Base-by-base conservation (phyloP, 495 filamentous ascomycete genomes). In the Trichoderma orchidacearum region DNA sequence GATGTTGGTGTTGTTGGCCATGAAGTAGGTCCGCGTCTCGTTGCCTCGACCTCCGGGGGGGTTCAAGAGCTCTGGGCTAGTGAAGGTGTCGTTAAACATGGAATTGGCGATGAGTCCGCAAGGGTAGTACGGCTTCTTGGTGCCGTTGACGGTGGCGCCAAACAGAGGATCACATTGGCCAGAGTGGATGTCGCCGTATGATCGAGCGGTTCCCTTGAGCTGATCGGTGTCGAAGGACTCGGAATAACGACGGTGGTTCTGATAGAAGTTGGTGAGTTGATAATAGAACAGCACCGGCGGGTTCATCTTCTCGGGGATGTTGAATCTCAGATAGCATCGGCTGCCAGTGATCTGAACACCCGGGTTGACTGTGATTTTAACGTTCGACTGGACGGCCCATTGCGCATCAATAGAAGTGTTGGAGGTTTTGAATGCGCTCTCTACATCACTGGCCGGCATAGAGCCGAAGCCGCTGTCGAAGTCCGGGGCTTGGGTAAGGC, bases 61-160 rank as follows among this genome's bases (percentile, higher is more conserved):
- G 57, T 80, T 80, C 51, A 86, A 59, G 3, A 79, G 68, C 7
- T 80, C 54, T 0, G 87, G 87, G 23, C 63, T 77, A 5, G 62
- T 66, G 62, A 95, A 93, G n/a, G 85, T 87, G 67, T 99, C 93
- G 67, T 99, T 99, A 76, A 99, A 99, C 34, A 89, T 66, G 6
- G 93, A 97, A 66, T 99, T 99, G 29, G 93, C 93, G 58, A 97
- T 94, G 56, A 97, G 73, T 21, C 93, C 93, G 66, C 93, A 99
- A 6, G 93, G 93, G 68, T 96, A 99, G 66, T 91, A 90, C 5
- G 90, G 79, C 66, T 83, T 87, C 21, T 75, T 69, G 21, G 27
- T 23, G 21, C 41, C 41, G 0, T 66, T 70, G 9, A 65, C 60
- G 35, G 62, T 63, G 60, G 81, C 76, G 18, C 77, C 68, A 30